A percentile compares a stretch with the other conserved stretches of the same genome.
phyloP scores from a whole-genome alignment of 2,329 filamentous ascomycete species.

The Blastomyces silverae region DNA sequence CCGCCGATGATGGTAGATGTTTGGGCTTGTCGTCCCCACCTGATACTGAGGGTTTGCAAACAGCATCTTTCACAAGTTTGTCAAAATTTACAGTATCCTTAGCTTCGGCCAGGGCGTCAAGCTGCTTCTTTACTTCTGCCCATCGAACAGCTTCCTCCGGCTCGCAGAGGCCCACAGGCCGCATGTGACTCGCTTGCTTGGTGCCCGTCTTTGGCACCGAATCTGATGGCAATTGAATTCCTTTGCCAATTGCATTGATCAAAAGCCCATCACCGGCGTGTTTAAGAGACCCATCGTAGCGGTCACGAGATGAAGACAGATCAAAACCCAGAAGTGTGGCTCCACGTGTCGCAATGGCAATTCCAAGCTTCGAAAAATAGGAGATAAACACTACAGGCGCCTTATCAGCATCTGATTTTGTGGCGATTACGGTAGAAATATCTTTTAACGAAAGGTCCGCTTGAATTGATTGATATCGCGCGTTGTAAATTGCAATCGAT shows the following conservation, averaged over 20 bases:
- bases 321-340: slow-evolving; percentile 43
- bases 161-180: slow-evolving; percentile 30
- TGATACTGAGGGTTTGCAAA: slow-evolving; percentile 21
- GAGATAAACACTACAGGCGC: slow-evolving; percentile 35
- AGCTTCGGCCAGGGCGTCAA: slow-evolving; percentile 28
- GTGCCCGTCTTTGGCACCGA: slow-evolving; percentile 27
- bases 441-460: slow-evolving; percentile 35
- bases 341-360: slow-evolving; percentile 39
- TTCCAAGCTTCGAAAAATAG: slow-evolving; percentile 41
- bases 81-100: slow-evolving; percentile 33
- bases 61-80: slow-evolving; percentile 26
- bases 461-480: slow-evolving; percentile 44
- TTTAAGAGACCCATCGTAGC: slow-evolving; percentile 32
- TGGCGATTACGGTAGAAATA: slow-evolving; percentile 26
- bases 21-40: slow-evolving; percentile 22
- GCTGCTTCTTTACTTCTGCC: slow-evolving; percentile 29
- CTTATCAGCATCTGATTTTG: slow-evolving; percentile 22
- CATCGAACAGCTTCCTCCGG: slow-evolving; percentile 32
- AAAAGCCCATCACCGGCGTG: slow-evolving; percentile 37
- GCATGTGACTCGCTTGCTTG: slow-evolving; percentile 29
- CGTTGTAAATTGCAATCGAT: slow-evolving; percentile 42
- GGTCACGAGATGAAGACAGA: slow-evolving; percentile 31
- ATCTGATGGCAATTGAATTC: slow-evolving; percentile 32
- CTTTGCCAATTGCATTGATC: slow-evolving; percentile 40
- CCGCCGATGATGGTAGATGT: slow-evolving; percentile 24